Evolutionary conservation across 352 stramenopile species (phyloP).

Genomic region (Phytopythium delawarense): DNA sequence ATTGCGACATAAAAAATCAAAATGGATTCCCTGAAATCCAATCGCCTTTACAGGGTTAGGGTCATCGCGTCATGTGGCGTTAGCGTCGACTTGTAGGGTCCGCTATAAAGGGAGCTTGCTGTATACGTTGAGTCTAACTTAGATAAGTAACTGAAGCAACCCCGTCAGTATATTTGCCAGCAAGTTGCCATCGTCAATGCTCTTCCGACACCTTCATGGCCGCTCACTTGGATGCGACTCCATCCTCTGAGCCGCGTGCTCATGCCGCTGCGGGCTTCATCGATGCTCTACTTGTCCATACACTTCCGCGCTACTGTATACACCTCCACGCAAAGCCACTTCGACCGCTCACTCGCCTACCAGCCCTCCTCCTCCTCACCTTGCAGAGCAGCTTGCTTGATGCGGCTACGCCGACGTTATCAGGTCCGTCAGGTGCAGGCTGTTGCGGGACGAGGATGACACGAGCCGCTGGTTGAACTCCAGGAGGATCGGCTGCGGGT

Average conservation of each 20-base stretch:
- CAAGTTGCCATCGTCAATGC: no score
- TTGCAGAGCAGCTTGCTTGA: no score
- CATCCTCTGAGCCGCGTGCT: no score
- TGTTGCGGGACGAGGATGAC: constrained; percentile 24
- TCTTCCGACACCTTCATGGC: no score
- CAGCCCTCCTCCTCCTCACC: neutral
- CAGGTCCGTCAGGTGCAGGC: constrained; percentile 28
- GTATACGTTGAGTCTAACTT: neutral
- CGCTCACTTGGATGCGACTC: no score
- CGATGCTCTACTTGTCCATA: no score
- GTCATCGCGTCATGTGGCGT: neutral
- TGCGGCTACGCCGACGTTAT: constrained; percentile 7
- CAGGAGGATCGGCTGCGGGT: constrained; percentile 51
- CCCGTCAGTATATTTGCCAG: no score
- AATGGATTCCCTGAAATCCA: no score
- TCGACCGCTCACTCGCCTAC: no score
- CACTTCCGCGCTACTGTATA: neutral
- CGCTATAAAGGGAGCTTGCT: neutral
- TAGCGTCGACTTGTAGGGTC: neutral
- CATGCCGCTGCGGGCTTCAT: no score
- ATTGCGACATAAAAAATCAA: neutral
- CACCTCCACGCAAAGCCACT: no score
- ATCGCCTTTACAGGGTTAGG: neutral
- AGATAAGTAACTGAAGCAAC: no score
- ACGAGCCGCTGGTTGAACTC: constrained; percentile 44